Percentiles rank a stretch among this genome's conserved stretches.
phyloP scores from a whole-genome alignment of 2,329 filamentous ascomycete species.

The Aspergillus aculeatinus region DNA sequence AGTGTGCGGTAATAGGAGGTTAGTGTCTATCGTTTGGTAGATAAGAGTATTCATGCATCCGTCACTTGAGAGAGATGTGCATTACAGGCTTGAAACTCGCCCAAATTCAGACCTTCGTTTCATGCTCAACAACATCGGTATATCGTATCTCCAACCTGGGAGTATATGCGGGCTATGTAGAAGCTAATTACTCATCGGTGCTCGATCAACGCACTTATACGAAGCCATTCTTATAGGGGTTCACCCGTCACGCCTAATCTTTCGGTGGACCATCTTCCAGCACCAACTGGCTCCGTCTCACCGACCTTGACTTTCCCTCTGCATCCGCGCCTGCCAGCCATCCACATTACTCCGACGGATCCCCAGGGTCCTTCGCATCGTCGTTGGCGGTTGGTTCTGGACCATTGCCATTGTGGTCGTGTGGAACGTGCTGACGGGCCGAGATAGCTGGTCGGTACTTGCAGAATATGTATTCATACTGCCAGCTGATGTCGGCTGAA shows the following conservation, averaged over 20 bases:
- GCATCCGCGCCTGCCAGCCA: conserved; percentile 44
- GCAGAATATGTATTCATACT: conserved; percentile 28
- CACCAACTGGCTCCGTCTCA: neutral
- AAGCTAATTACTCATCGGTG: no score
- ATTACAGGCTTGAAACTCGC: no score
- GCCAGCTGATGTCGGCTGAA: neutral
- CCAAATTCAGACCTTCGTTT: no score
- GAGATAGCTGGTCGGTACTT: conserved; percentile 18
- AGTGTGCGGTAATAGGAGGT: no score
- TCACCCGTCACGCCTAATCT: neutral
- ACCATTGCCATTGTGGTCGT: conserved; percentile 42
- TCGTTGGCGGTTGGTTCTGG: conserved; percentile 23
- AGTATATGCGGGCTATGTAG: neutral
- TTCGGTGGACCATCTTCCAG: neutral
- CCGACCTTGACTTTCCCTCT: conserved; percentile 27
- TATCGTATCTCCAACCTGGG: neutral
- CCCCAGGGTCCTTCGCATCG: conserved; percentile 41
- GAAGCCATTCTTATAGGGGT: neutral
- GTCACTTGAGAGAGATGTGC: no score
- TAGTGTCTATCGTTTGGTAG: no score
- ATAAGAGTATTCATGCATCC: no score
- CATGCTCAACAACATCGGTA: neutral
- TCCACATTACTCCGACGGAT: conserved; percentile 43
- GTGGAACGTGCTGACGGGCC: conserved; percentile 39
- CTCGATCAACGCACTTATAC: neutral